A percentile compares a stretch with the other conserved stretches of the same genome.
phyloP scores from a whole-genome alignment of 345 rosid genomes.

The Zanthoxylum bungeanum region DNA sequence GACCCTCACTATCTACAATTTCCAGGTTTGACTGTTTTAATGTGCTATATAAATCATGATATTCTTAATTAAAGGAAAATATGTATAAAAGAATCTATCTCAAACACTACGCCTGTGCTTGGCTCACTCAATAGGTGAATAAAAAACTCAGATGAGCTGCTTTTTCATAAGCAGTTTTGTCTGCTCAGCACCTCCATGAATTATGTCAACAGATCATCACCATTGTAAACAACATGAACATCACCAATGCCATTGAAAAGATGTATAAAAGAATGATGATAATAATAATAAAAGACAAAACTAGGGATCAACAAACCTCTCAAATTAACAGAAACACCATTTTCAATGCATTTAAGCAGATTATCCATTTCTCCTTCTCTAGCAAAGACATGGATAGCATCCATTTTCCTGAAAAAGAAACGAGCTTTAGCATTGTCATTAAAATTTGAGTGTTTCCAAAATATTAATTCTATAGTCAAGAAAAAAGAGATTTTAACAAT shows the following conservation, averaged over 20 bases:
- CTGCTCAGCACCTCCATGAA: neutral
- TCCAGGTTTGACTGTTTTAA: conserved; percentile 11
- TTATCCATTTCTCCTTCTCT: conserved; percentile 83
- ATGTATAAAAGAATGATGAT: neutral
- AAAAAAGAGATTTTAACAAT: neutral
- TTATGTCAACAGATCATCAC: neutral
- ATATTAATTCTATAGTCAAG: neutral
- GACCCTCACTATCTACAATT: conserved; percentile 83
- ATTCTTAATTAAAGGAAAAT: neutral
- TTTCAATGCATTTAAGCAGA: conserved; percentile 66
- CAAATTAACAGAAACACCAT: conserved; percentile 64
- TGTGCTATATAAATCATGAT: neutral
- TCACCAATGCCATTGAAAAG: neutral
- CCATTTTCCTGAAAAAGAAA: conserved; percentile 63
- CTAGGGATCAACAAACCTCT: conserved; percentile 42
- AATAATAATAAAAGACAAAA: neutral
- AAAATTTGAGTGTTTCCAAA: neutral
- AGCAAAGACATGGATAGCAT: conserved; percentile 83
- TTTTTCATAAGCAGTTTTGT: neutral
- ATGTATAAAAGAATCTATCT: neutral
- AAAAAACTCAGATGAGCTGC: neutral
- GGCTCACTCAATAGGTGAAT: neutral
- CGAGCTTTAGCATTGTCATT: conserved; percentile 4
- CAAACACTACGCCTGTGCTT: neutral
- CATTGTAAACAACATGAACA: neutral